Conservation (phyloP, 345 rosid genomes). For the Arabis alpina region DNA sequence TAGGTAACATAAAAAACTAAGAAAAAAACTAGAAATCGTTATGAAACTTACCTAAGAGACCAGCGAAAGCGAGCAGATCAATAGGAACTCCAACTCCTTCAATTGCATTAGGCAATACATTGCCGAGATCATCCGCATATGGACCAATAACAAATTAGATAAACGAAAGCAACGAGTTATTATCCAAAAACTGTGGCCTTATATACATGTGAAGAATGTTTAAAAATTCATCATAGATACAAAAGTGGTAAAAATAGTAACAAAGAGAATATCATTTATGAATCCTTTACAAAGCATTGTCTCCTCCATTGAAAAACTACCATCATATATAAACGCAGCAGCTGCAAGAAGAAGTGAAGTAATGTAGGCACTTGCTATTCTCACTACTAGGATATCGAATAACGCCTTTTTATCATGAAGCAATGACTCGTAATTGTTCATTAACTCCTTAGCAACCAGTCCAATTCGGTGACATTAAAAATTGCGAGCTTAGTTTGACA, state of each 20-base stretch:
- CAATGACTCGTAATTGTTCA: conserved; percentile 88
- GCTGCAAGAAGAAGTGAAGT: conserved; percentile 74
- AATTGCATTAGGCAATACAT: conserved; percentile 86
- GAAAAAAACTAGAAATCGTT: not conserved
- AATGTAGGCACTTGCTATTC: conserved; percentile 85
- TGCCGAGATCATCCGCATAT: conserved; percentile 87
- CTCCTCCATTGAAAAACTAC: conserved; percentile 87
- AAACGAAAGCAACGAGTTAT: conserved; percentile 85
- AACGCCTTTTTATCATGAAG: conserved; percentile 86
- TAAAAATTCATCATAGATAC: not conserved
- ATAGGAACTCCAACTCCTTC: conserved; percentile 94
- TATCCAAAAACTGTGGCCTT: conserved; percentile 89
- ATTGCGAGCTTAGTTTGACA: conserved; percentile 83
- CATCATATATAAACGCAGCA: conserved; percentile 80
- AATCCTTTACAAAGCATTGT: conserved; percentile 82
- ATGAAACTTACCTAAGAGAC: conserved; percentile 72
- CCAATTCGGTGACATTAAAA: conserved; percentile 92
- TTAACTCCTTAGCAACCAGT: conserved; percentile 91
- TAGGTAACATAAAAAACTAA: not conserved
- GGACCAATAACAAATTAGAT: conserved; percentile 88
- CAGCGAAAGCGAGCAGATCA: conserved; percentile 94
- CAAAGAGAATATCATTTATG: not conserved
- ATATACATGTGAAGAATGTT: conserved; percentile 49
- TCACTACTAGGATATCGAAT: conserved; percentile 87
- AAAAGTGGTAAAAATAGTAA: not conserved